Evolutionary conservation across 2,329 filamentous ascomycete genomes (phyloP), one percentile per base, ranked within the genome.

Genomic region (Dactylella cylindrospora): DNA sequence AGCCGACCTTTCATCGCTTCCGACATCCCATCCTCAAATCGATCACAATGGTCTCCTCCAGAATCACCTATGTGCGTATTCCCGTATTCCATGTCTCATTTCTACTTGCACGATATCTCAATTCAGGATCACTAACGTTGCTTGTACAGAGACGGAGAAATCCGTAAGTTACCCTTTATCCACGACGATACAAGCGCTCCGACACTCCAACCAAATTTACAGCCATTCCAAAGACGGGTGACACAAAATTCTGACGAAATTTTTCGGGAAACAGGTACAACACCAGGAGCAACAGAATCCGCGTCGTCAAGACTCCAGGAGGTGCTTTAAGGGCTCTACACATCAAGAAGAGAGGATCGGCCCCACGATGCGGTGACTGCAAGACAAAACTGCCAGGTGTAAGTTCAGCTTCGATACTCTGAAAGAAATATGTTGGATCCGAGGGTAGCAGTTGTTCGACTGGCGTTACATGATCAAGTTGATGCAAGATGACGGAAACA

Each of bases 291-390:
- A 96, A 98, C 87, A 89, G 90, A 79, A 91, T 93, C 76, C 87
- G 93, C 76, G 82, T 94, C 74, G 77, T 95, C 78, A 93, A 93
- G 84, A 98, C 93, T 70, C 93, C 94, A 71, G 94, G 93, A 77
- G 93, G 93, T 76, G 84, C 91, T 77, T 85, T 95, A 74, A 85
- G 93, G 77, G 85, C 95, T 76, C 87, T 97, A 72, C 91, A 98
- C 86, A 90, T 96, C 82, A 97, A 97, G 88, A 98, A 98, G 89
- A 88, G 85, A 77, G 93, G 90, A 72, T 95, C 90, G 76, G 87
- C 90, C 69, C 93, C 93, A 75, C 98, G 98, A 84, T 98, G 93
- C 77, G 88, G 94, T 83, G 93, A 98, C 83, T 98, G 94, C 76
- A 93, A 93, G 75, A 84, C 84, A 80, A 97, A 97, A 82, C 86